Evolutionary conservation across 2,329 filamentous ascomycete species (phyloP).

Genomic region (Sporothrix brasiliensis): DNA sequence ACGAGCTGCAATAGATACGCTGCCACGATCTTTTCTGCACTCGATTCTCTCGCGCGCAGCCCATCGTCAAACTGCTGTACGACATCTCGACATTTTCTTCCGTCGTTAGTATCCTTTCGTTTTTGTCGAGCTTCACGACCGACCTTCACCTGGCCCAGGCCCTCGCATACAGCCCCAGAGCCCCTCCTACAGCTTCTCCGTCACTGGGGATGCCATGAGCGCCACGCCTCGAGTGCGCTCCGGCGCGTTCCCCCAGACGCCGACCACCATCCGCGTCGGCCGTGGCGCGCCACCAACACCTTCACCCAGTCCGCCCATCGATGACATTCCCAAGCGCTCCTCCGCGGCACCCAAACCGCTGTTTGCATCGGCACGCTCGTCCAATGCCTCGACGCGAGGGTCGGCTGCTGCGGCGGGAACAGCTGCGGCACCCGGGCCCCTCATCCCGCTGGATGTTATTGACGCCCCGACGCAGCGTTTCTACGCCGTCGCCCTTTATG

Average conservation of each 20-base stretch:
- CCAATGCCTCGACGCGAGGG: conserved; percentile 38
- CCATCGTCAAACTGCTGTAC: not conserved
- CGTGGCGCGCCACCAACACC: conserved; percentile 36
- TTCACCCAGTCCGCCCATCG: conserved; percentile 35
- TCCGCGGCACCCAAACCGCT: conserved; percentile 23
- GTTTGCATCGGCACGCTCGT: conserved; percentile 28
- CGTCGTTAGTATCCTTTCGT: not conserved
- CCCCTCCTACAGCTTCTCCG: conserved; percentile 10
- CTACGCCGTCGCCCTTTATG: conserved; percentile 80
- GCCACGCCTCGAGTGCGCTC: conserved; percentile 38
- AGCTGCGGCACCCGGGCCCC: conserved; percentile 52
- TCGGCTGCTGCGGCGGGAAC: conserved; percentile 8
- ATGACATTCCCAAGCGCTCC: conserved; percentile 14
- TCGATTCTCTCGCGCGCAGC: not conserved
- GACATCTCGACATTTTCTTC: conserved; percentile 1
- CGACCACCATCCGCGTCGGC: conserved; percentile 30
- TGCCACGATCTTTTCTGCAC: not conserved
- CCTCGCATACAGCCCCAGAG: not conserved
- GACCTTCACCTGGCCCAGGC: not conserved
- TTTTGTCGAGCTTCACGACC: not conserved
- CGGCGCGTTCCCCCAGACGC: conserved; percentile 40
- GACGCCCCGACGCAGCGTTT: conserved; percentile 90
- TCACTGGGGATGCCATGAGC: conserved; percentile 38
- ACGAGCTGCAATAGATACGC: not conserved
- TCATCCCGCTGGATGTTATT: conserved; percentile 79